Evolutionary conservation across 2,329 filamentous ascomycete genomes (phyloP), one percentile per base, ranked within the genome.

Genomic region (Trichothecium roseum): DNA sequence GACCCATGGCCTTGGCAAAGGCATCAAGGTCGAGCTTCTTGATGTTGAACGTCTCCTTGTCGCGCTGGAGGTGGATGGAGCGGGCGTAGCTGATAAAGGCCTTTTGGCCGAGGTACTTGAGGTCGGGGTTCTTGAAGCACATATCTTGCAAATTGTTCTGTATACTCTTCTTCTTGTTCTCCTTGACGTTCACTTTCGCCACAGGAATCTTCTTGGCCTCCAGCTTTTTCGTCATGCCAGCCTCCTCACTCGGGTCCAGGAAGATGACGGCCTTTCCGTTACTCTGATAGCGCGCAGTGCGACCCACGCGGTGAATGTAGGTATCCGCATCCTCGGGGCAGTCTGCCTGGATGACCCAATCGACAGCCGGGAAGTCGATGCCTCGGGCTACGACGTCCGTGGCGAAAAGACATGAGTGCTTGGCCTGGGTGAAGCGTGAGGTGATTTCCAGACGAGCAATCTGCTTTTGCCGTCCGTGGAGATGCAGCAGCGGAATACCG

Each of bases 311-410:
- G 60, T 98, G 91, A 46, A 98, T 96, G 51, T 98, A 98, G 0
- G 91, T 98, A 51, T 96, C 91, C 4, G 84, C 83, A 55, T 98
- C 89, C 57, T 98, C 91, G 0, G 91, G 91, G 45, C 85, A 94
- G 56, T 98, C 91, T n/a, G 85, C 72, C 54, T 98, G 91, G n/a
- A 98, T 86, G 5, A 98, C 91, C 83, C 91, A 98, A 56, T 98
- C 91, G 0, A 98, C 91, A 3, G 87, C 81, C 0, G 91, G 91
- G 53, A 98, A 96, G 56, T 98, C 91, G 10, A 98, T 73, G 43
- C 91, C 91, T 56, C 91, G 75, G 0, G 91, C 91, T 4, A 93
- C 87, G 5, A 98, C 86, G 53, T 98, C 91, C 0, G 91, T 98
- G 2, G 91, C 86, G 54, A 98, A 94, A 0, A 98, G 69, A 52